phyloP scores from a whole-genome alignment of 352 stramenopile genomes.

The Globisporangium cederbergense region DNA sequence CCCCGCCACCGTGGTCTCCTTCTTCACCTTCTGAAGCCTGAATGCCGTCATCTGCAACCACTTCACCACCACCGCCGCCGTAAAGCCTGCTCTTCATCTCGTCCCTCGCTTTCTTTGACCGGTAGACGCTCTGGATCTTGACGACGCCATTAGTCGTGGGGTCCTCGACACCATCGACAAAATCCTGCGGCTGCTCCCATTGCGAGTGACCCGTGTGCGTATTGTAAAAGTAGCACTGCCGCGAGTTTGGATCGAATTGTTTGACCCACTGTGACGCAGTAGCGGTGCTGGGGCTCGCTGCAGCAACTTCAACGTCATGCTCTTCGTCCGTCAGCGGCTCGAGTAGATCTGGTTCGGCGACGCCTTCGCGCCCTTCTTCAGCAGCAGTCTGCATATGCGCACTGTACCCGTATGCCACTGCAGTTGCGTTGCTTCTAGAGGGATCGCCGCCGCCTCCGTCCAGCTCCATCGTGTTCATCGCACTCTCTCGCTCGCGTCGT shows the following conservation, averaged over 20 bases:
- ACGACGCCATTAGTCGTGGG: constrained; percentile 33
- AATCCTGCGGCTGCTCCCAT: constrained; percentile 40
- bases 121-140: constrained; percentile 55
- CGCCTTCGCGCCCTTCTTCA: not conserved
- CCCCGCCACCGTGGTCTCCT: not conserved
- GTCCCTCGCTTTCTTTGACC: constrained; percentile 38
- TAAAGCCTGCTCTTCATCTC: constrained; percentile 20
- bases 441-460: not conserved
- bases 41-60: not conserved
- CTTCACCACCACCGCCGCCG: not conserved
- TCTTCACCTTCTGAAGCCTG: not conserved
- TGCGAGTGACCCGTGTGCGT: constrained; percentile 28
- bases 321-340: not conserved
- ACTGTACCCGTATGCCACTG: not conserved
- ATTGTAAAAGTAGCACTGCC: constrained; percentile 54
- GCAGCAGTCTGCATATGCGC: too few species aligned
- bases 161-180: constrained; percentile 29
- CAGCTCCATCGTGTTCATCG: not conserved
- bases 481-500: not conserved
- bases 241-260: constrained; percentile 39
- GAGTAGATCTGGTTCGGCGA: constrained; percentile 1
- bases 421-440: not conserved
- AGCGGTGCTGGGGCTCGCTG: constrained; percentile 2
- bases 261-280: constrained; percentile 33
- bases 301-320: not conserved